Conservation (phyloP, 208 protist genomes). For the Trypanosoma brucei region DNA sequence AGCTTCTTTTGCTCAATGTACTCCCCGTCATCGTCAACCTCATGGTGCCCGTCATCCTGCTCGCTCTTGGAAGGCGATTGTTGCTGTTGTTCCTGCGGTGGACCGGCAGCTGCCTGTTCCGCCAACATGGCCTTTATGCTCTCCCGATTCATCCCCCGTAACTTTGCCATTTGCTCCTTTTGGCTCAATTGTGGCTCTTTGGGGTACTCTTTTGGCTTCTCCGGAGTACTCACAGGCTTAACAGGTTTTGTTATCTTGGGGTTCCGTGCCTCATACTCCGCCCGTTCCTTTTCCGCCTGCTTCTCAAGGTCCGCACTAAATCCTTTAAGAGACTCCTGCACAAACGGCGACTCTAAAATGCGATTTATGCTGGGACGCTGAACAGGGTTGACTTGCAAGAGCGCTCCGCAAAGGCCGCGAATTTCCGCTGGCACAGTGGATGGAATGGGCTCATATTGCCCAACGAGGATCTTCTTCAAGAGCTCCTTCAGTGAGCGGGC, state of each 20-base stretch:
- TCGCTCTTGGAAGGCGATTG: slow-evolving; percentile 5
- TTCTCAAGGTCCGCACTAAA: slow-evolving; percentile 82
- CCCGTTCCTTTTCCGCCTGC: slow-evolving; percentile 81
- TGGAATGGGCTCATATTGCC: slow-evolving; percentile 85
- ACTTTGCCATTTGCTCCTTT: slow-evolving; percentile 85
- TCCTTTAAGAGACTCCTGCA: slow-evolving; percentile 70
- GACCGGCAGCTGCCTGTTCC: slow-evolving; percentile 43
- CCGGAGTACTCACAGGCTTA: slow-evolving; percentile 12
- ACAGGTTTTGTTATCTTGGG: slow-evolving; percentile 5
- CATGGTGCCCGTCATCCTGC: slow-evolving; percentile 27
- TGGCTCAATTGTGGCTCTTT: slow-evolving; percentile 53
- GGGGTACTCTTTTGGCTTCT: slow-evolving; percentile 22
- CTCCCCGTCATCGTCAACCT: slow-evolving; percentile 80
- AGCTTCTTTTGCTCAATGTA: slow-evolving; percentile 82
- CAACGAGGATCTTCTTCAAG: slow-evolving; percentile 87
- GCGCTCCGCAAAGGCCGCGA: slow-evolving; percentile 65
- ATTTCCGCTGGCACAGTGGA: slow-evolving; percentile 70
- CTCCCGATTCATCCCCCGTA: slow-evolving; percentile 84
- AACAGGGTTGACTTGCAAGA: slow-evolving; percentile 78
- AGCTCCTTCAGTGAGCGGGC: slow-evolving; percentile 86
- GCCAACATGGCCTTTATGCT: slow-evolving; percentile 81
- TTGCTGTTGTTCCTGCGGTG: slow-evolving; percentile 6
- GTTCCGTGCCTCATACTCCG: slow-evolving; percentile 55
- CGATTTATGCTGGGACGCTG: slow-evolving; percentile 87
- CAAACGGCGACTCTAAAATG: slow-evolving; percentile 81